Percentiles rank a stretch among this genome's conserved stretches.
Conservation (phyloP, 805 yeast genomes). For the Zygotorulaspora sp. region DNA sequence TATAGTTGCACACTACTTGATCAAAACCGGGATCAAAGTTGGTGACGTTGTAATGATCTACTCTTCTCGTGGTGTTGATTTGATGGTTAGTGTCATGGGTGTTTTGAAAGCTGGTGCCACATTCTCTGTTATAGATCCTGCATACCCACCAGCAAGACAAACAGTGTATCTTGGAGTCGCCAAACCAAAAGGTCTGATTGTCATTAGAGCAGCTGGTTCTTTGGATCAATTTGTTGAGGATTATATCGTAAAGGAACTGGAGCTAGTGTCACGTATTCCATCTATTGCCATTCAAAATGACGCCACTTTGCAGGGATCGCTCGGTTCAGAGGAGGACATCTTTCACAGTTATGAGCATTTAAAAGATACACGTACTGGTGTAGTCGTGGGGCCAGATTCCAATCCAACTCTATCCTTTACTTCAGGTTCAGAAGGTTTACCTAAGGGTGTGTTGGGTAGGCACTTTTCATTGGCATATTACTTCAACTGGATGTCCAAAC, state of each 20-base stretch:
- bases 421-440: slow-evolving; percentile 96
- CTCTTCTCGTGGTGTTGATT: slow-evolving; percentile 95
- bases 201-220: slow-evolving; percentile 83
- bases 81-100: slow-evolving; percentile 96
- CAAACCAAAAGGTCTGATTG: slow-evolving; percentile 84
- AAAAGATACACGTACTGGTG: slow-evolving; percentile 68
- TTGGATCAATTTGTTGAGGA: slow-evolving; percentile 73
- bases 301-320: slow-evolving; percentile 62
- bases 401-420: slow-evolving; percentile 96
- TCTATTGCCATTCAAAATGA: slow-evolving; percentile 72
- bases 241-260: slow-evolving; percentile 68
- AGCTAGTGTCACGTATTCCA: slow-evolving; percentile 68
- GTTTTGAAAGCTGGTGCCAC: slow-evolving; percentile 98
- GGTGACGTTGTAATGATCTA: slow-evolving; percentile 98
- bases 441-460: slow-evolving; percentile 98
- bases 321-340: slow-evolving; percentile 41
- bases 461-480: slow-evolving; percentile 95
- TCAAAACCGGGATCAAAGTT: slow-evolving; percentile 70
- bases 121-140: slow-evolving; percentile 97
- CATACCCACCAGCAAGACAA: slow-evolving; percentile 98
- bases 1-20: slow-evolving; percentile 83
- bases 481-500: slow-evolving; percentile 97
- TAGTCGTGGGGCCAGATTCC: slow-evolving; percentile 93
- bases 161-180: slow-evolving; percentile 91
- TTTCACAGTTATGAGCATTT: slow-evolving; percentile 44